Evolutionary conservation across 805 yeast genomes (phyloP), one percentile per base, ranked within the genome.

Genomic region (Yarrowia sp.): DNA sequence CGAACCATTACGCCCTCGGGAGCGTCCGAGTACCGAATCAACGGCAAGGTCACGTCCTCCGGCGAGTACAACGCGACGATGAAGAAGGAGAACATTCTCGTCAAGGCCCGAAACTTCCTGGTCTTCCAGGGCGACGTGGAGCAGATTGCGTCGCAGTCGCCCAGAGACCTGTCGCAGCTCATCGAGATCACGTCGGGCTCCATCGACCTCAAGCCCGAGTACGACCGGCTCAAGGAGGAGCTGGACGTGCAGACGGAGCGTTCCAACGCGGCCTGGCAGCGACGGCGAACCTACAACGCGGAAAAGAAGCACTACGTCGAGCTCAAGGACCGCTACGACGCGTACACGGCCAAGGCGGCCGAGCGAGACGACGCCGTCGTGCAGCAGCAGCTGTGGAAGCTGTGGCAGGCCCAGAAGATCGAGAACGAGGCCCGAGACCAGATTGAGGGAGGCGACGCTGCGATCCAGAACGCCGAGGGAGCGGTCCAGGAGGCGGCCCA

Each of bases 51-150:
- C 0, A 90, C 85, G 1, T 78, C 87, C 10, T 87, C 87, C 8
- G 72, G 78, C 36, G 86, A 85, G 63, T 94, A 94, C 69, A 70
- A 86, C 0, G 77, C 78, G 53, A 78, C 85, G 1, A 78, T 94
- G 69, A 88, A 87, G 66, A 76, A 78, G 6, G 96, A 93, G 70
- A 89, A 90, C 68, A 90, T 93, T 62, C 75, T 92, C 64, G 87
- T 91, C 66, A 90, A 88, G 70, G 97, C 97, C 0, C 81, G 90
- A 70, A 94, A 94, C 72, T 93, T 93, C 69, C 76, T 94, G 64
- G 98, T 94, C 7, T 91, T 93, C 71, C 99, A 94, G 76, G 98
- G 99, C 64, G 98, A 93, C 71, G 96, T 94, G 56, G 98, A 93
- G 72, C 87, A 85, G 67, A 85, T 94, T 39, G 98, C 98, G 0